Conservation (phyloP, 192 early-diverging fungal genomes). For the Gamsiella multidivaricata region DNA sequence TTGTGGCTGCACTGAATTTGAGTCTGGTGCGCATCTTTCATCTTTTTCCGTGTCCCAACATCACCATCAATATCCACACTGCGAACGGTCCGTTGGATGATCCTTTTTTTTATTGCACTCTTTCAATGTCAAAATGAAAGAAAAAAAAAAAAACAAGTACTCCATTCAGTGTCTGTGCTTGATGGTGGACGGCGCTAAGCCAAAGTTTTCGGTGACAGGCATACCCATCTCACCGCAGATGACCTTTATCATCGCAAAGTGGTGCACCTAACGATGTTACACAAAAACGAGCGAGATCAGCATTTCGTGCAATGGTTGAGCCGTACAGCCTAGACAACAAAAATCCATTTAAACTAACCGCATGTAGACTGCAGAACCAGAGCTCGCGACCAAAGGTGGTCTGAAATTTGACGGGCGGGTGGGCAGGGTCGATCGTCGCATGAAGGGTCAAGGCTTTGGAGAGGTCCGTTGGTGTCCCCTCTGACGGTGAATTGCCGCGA, state of each 20-base stretch:
- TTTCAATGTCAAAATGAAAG: background rate
- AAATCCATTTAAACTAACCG: too few species aligned
- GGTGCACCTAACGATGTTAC: conserved; percentile 61
- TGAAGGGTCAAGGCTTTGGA: conserved; percentile 34
- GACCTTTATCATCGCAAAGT: conserved; percentile 68
- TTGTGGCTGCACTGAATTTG: too few species aligned
- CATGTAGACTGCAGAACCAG: conserved; percentile 70
- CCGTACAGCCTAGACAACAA: too few species aligned
- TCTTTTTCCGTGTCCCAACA: too few species aligned
- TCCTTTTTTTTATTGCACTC: background rate
- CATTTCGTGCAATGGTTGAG: background rate
- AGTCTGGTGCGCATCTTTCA: too few species aligned
- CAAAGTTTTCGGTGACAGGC: conserved; percentile 57
- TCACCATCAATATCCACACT: too few species aligned
- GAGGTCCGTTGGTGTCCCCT: conserved; percentile 4
- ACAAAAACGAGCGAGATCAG: background rate
- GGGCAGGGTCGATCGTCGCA: conserved; percentile 58
- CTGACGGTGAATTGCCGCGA: background rate
- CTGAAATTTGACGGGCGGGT: conserved; percentile 25
- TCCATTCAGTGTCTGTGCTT: conserved; percentile 10
- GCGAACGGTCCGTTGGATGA: background rate
- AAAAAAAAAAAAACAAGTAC: too few species aligned
- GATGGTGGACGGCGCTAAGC: conserved; percentile 65
- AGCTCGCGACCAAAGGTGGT: conserved; percentile 67
- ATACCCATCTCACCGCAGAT: conserved; percentile 64